Percentiles rank a stretch among this genome's conserved stretches.
Conservation (phyloP, 306 rosid species). For the Vachellia collinsii region DNA sequence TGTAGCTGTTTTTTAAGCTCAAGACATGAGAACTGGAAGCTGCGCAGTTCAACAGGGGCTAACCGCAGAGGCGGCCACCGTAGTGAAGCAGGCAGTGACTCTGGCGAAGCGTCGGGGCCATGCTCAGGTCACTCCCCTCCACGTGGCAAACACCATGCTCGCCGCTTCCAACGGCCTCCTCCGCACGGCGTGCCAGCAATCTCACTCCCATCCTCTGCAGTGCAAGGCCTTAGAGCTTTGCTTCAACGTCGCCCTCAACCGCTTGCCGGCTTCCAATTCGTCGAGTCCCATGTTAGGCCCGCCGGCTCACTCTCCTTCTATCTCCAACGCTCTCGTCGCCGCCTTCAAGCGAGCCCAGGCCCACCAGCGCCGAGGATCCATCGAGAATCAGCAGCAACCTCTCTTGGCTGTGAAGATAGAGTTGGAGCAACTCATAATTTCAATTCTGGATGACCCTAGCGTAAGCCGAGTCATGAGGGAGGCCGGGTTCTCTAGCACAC, state of each 20-base stretch:
- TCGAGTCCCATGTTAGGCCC: constrained; percentile 67
- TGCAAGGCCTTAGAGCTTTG: constrained; percentile 98
- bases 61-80: constrained; percentile 71
- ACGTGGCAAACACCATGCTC: constrained; percentile 93
- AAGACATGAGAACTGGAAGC: constrained; percentile 86
- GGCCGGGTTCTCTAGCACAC: constrained; percentile 85
- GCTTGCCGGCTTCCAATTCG: constrained; percentile 76
- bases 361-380: constrained; percentile 92
- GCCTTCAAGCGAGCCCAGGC: constrained; percentile 99
- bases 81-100: constrained; percentile 74
- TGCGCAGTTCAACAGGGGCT: constrained; percentile 81
- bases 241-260: constrained; percentile 93
- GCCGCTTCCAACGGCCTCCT: constrained; percentile 66
- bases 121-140: constrained; percentile 97
- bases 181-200: constrained; percentile 84
- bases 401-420: constrained; percentile 85
- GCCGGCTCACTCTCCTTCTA: constrained; percentile 59
- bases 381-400: constrained; percentile 94
- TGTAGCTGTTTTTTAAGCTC: not conserved
- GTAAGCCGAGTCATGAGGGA: constrained; percentile 97
- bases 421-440: constrained; percentile 84
- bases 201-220: constrained; percentile 94
- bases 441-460: constrained; percentile 95
- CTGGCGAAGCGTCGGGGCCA: constrained; percentile 90
- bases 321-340: constrained; percentile 93